phyloP scores from a whole-genome alignment of 2,329 filamentous ascomycete genomes.

The Cryphonectria carpinicola region DNA sequence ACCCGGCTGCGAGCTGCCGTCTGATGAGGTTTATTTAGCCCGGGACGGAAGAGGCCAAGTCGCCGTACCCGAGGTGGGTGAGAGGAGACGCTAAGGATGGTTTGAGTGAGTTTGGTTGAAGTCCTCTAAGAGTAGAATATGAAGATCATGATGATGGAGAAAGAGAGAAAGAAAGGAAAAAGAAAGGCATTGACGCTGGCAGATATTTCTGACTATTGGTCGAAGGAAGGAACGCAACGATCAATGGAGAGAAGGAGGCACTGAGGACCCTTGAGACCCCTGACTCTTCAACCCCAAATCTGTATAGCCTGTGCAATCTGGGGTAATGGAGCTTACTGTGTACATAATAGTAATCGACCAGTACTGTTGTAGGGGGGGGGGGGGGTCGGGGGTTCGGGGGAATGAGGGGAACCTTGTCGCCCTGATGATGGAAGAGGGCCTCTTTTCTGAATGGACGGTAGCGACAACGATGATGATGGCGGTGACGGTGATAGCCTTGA shows the following conservation, averaged over 20 bases:
- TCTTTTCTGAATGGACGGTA: background rate
- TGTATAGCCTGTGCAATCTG: constrained; percentile 3
- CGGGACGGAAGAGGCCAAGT: constrained; percentile 5
- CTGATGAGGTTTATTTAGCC: background rate
- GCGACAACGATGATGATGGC: background rate
- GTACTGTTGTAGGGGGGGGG: background rate
- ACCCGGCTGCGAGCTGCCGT: background rate
- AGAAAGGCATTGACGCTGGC: constrained; percentile 1
- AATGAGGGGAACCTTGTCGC: constrained; percentile 4
- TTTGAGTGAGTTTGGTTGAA: background rate
- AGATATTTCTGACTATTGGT: background rate
- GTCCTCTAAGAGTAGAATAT: background rate
- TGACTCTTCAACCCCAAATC: background rate
- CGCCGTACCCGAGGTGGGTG: background rate
- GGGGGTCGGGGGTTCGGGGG: no score
- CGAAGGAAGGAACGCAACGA: background rate
- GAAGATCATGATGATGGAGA: background rate
- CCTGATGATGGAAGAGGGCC: background rate
- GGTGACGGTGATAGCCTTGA: background rate
- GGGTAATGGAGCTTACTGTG: constrained; percentile 6
- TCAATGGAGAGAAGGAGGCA: background rate
- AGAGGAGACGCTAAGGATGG: background rate
- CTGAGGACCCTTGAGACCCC: constrained; percentile 1
- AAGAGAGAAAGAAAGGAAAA: background rate
- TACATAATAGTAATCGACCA: background rate